Percentiles rank a stretch among this genome's conserved stretches.
Conservation (phyloP, 805 yeast genomes). For the Allodekkera sacchari region DNA sequence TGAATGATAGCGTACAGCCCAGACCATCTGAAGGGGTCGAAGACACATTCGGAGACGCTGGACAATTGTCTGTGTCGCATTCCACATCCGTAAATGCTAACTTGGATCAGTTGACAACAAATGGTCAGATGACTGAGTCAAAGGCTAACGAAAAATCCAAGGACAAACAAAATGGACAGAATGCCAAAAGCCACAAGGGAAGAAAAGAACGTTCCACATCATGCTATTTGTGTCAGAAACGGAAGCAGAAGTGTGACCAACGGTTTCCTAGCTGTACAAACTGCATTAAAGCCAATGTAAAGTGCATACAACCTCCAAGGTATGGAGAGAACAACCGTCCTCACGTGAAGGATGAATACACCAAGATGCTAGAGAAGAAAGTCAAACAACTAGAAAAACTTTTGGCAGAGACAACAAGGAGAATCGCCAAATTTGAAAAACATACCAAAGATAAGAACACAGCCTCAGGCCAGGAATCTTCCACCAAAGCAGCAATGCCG, state of each 20-base stretch:
- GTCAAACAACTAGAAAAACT: conserved; percentile 43
- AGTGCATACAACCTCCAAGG: conserved; percentile 57
- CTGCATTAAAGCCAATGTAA: conserved; percentile 54
- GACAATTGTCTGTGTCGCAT: too few species aligned
- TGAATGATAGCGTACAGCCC: too few species aligned
- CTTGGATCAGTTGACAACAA: too few species aligned
- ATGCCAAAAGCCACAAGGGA: too few species aligned
- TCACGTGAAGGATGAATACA: conserved; percentile 48
- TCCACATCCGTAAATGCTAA: too few species aligned
- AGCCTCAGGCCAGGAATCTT: background rate
- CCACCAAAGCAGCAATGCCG: background rate
- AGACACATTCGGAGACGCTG: too few species aligned
- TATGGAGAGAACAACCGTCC: conserved; percentile 33
- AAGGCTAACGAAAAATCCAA: too few species aligned
- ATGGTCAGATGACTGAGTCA: too few species aligned
- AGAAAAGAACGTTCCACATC: conserved; percentile 52
- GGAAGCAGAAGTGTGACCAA: conserved; percentile 61
- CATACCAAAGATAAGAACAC: conserved; percentile 1
- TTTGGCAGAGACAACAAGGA: conserved; percentile 23
- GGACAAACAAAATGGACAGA: too few species aligned
- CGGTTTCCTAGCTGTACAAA: conserved; percentile 57
- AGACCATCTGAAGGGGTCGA: too few species aligned
- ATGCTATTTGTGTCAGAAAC: conserved; percentile 46
- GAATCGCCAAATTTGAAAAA: conserved; percentile 2
- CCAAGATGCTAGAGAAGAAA: conserved; percentile 46